Evolutionary conservation across 805 yeast genomes (phyloP), one percentile per base, ranked within the genome.

Genomic region (Myxozyma melibiosi): DNA sequence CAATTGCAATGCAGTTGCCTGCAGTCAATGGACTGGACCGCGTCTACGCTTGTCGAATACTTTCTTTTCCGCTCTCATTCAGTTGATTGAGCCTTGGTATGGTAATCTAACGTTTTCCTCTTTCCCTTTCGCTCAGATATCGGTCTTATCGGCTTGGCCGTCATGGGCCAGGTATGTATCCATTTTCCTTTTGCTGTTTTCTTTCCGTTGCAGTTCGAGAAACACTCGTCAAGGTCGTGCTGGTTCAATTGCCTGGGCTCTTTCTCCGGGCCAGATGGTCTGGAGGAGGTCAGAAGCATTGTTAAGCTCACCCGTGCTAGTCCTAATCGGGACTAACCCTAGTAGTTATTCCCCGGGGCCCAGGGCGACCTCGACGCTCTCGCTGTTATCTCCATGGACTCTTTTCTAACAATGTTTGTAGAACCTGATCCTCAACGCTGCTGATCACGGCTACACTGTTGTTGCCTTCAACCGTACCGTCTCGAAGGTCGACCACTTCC

Each of bases 61-160:
- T n/a, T n/a, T n/a, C n/a, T n/a, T n/a, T n/a, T n/a, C n/a, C n/a
- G n/a, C n/a, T n/a, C n/a, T n/a, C n/a, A n/a, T n/a, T n/a, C 14
- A 22, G 7, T 22, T 14, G 4, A 40, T 8, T 18, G 44, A 5
- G 25, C 16, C 28, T 22, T 24, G 8, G 27, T 5, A 5, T 13
- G 24, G 20, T 7, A 9, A 30, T 9, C 34, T 33, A 33, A 16
- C 18, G 11, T 18, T 7, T 16, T 4, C 27, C 18, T 30, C 35
- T 20, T 33, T 74, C 33, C n/a, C 20, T 47, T 28, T 34, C 16
- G n/a, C 74, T 94, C 92, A 82, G 99, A 92, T 85, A 85, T 92
- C 76, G 99, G 97, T 78, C 88, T 92, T 76, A 91, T 94, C 73
- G 99, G 99, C 75, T 84, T 92, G 83, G 99, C 99, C 86, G 99